Evolutionary conservation across 169 alveolate species (phyloP), one percentile per base, ranked within the genome.

Genomic region (Babesia bigemina): DNA sequence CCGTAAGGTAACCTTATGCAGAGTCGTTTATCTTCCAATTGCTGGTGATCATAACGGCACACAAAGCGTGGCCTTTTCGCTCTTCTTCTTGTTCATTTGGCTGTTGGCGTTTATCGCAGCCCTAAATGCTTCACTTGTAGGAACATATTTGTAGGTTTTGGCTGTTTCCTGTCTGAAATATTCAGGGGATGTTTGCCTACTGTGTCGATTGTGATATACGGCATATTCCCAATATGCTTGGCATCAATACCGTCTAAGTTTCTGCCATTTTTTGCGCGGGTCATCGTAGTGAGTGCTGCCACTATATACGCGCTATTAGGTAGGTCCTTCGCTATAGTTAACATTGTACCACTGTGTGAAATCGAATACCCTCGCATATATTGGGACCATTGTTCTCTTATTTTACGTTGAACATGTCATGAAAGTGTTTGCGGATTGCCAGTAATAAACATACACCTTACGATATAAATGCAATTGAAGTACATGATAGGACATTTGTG

Each of bases 21-120:
- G 88, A 67, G 28, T 53, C 4, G 71, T 81, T 22, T 81, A 81
- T 33, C 33, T 61, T 21, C 88, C 88, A 13, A 24, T 66, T 39
- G 12, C 66, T 13, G 19, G 36, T 19, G 28, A 47, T 7, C 75
- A 72, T 24, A n/a, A 17, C 17, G 49, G 39, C n/a, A 19, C 66
- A 0, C 48, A 44, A 63, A 63, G 22, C 39, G 13, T 36, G 16
- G 83, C 84, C 17, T 72, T 65, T 48, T 36, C 60, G 19, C 50
- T 67, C 22, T 73, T 81, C 59, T 81, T 81, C 26, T 21, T 69
- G 49, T 52, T 63, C 12, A 21, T 81, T 28, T 81, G 88, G 88
- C 14, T 70, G 14, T 59, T 67, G 58, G 66, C 85, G 6, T 28
- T 81, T 10, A 16, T 71, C 4, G 19, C 63, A 6, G 76, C 76